Conservation (phyloP, 345 rosid species). For the Citrus cavaleriei region DNA sequence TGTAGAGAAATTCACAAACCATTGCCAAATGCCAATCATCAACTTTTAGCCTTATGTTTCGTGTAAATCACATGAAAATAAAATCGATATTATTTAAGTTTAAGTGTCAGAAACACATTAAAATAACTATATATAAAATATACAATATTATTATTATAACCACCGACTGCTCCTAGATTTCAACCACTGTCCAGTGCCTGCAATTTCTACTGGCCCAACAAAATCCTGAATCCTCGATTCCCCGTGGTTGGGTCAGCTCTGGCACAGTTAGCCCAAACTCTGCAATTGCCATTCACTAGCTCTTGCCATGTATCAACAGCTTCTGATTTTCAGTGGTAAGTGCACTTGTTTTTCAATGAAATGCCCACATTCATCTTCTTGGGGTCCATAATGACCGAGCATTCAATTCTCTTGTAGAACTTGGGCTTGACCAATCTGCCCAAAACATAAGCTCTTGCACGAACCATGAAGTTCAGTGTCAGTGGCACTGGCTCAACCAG, state of each 20-base stretch:
- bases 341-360: constrained; percentile 50
- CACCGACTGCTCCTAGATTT: not conserved
- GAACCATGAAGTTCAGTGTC: constrained; percentile 41
- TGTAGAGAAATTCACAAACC: no score
- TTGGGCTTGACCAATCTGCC: constrained; percentile 57
- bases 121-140: not conserved
- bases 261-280: not conserved
- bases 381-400: constrained; percentile 51
- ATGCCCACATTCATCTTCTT: constrained; percentile 40
- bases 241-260: not conserved
- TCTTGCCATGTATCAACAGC: not conserved
- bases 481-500: constrained; percentile 52
- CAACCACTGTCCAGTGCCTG: not conserved
- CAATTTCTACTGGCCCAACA: not conserved
- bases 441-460: constrained; percentile 58
- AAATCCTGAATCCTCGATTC: not conserved
- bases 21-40: not conserved
- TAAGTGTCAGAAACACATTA: not conserved
- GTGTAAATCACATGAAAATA: not conserved
- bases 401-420: constrained; percentile 48
- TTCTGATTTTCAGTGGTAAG: constrained; percentile 22
- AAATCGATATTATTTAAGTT: not conserved
- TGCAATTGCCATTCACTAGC: not conserved
- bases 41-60: not conserved
- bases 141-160: not conserved